These are phyloP conservation scores for Choanephora cucurbitarum DNA, from an alignment of 371 early-diverging fungal species.

Conservation along the genomic window DNA sequence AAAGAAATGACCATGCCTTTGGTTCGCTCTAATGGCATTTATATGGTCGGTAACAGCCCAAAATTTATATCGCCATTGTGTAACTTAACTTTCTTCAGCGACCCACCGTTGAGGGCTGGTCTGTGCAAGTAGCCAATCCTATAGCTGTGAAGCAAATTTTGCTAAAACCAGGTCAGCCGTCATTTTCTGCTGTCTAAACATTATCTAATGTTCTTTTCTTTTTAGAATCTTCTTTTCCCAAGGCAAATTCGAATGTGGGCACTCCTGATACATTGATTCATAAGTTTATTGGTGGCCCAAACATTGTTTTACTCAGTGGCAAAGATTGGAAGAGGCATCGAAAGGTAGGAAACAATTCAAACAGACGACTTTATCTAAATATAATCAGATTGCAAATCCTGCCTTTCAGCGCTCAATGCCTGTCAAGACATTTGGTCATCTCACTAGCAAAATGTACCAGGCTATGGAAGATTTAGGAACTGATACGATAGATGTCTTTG, in stretches of 20 bases:
- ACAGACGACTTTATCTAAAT: too few species aligned
- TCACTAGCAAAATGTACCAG: slow-evolving; percentile 25
- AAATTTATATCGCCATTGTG: not conserved
- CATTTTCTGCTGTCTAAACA: not conserved
- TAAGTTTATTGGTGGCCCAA: slow-evolving; percentile 25
- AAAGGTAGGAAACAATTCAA: slow-evolving; percentile 15
- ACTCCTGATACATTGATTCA: slow-evolving; percentile 19
- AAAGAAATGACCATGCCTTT: slow-evolving; percentile 15
- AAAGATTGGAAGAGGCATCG: slow-evolving; percentile 34
- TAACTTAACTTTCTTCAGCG: slow-evolving; percentile 3
- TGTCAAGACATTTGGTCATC: slow-evolving; percentile 30
- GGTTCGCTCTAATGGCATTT: slow-evolving; percentile 6
- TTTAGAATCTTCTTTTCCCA: slow-evolving; percentile 22
- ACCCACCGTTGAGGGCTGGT: slow-evolving; percentile 11
- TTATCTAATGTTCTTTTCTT: not conserved
- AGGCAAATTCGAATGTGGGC: slow-evolving; percentile 10
- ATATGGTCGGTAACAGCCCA: not conserved
- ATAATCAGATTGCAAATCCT: slow-evolving; percentile 35
- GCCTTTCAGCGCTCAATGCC: slow-evolving; percentile 45
- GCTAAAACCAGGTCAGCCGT: slow-evolving; percentile 15
- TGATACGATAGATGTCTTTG: slow-evolving; percentile 20
- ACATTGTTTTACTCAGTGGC: slow-evolving; percentile 31
- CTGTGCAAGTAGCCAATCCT: slow-evolving; percentile 15
- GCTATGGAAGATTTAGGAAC: slow-evolving; percentile 18
- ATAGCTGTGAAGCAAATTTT: slow-evolving; percentile 13